These are phyloP conservation scores for Rubia yunnanensis DNA, from an alignment of 257 asterid species.

Conservation along the genomic window DNA sequence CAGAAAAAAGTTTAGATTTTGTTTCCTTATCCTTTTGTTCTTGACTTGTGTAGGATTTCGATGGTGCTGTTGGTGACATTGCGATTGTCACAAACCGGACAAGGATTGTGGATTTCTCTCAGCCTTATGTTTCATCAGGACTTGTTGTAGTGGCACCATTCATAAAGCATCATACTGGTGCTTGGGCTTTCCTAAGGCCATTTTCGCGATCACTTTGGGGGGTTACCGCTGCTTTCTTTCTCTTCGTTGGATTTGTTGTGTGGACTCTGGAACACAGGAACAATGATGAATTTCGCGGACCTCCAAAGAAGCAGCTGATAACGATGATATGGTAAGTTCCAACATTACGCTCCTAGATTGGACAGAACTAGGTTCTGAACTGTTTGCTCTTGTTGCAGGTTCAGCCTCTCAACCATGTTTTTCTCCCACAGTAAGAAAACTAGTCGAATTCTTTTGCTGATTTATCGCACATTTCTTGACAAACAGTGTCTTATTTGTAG, in stretches of 20 bases:
- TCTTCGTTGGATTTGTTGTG: constrained; percentile 46
- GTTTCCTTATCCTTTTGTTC: constrained; percentile 5
- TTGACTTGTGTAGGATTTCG: constrained; percentile 30
- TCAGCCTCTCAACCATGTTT: constrained; percentile 59
- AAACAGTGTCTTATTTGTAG: background rate
- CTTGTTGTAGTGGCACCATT: constrained; percentile 51
- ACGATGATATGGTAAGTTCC: constrained; percentile 54
- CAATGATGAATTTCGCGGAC: constrained; percentile 70
- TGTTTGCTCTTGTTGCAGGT: constrained; percentile 34
- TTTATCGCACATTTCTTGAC: background rate
- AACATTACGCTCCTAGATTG: background rate
- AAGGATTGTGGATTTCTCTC: constrained; percentile 50
- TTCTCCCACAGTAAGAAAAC: constrained; percentile 49
- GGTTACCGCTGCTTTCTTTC: constrained; percentile 39
- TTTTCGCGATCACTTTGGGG: constrained; percentile 51
- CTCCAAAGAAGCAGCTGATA: constrained; percentile 47
- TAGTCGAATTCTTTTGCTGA: background rate
- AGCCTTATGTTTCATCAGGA: constrained; percentile 57
- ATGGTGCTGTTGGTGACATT: constrained; percentile 66
- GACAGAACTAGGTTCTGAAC: background rate
- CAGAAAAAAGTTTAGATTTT: background rate
- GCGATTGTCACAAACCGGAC: constrained; percentile 52
- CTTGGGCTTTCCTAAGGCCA: constrained; percentile 61
- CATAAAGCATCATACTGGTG: constrained; percentile 37
- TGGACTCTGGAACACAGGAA: constrained; percentile 68